A percentile compares a stretch with the other conserved stretches of the same genome.
Evolutionary conservation across 2,329 filamentous ascomycete species (phyloP).

Genomic region (Dryadomyces quercivorus): DNA sequence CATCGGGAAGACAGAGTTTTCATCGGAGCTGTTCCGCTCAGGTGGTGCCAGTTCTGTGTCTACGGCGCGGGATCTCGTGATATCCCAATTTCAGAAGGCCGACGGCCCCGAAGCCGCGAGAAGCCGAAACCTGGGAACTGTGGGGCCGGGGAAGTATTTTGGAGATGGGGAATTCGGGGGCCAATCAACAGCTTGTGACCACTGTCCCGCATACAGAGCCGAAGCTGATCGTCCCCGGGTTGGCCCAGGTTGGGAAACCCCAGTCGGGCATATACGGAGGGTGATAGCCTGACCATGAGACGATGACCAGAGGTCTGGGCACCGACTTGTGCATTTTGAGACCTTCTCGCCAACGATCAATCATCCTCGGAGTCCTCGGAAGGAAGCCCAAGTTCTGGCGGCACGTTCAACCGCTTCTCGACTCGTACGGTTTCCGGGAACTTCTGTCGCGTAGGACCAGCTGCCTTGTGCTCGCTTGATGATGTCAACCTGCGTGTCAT

Average conservation of each 20-base stretch:
- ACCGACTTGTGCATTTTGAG: not conserved
- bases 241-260: not conserved
- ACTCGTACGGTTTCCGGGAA: too few species aligned
- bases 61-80: not conserved
- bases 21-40: not conserved
- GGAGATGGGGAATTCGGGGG: not conserved
- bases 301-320: not conserved
- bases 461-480: not conserved
- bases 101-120: not conserved
- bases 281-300: conserved; percentile 1
- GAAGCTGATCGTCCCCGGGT: not conserved
- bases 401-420: not conserved
- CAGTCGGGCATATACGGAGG: conserved; percentile 1
- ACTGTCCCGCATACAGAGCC: not conserved
- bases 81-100: not conserved
- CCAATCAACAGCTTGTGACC: not conserved
- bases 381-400: not conserved
- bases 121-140: not conserved
- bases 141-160: not conserved
- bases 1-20: not conserved
- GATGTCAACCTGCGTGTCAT: not conserved
- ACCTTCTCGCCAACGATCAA: not conserved
- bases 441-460: not conserved
- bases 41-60: not conserved
- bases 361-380: not conserved